A percentile compares a stretch with the other conserved stretches of the same genome.
These are phyloP conservation scores for Monilinia laxa DNA, from an alignment of 2,329 filamentous ascomycete genomes.

Conservation along the genomic window DNA sequence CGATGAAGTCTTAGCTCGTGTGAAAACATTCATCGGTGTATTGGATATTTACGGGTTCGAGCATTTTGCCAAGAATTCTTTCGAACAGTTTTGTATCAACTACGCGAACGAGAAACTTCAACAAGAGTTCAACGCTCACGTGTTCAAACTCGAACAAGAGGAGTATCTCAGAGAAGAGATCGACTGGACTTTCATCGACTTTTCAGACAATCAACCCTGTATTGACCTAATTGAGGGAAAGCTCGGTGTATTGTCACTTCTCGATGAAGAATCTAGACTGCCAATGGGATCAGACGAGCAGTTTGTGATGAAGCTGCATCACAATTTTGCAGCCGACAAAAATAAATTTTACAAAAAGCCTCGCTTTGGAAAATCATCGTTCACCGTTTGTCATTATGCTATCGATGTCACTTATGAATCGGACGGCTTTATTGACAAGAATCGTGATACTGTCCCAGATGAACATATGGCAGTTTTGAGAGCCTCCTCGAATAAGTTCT, in stretches of 20 bases:
- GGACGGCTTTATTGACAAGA: constrained; percentile 99
- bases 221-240: constrained; percentile 98
- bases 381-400: constrained; percentile 98
- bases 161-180: constrained; percentile 96
- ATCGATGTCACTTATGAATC: constrained; percentile 98
- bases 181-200: constrained; percentile 99
- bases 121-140: constrained; percentile 98
- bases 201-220: constrained; percentile 98
- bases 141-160: constrained; percentile 98
- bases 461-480: constrained; percentile 94
- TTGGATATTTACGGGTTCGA: constrained; percentile 99
- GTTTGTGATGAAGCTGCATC: constrained; percentile 93
- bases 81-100: constrained; percentile 99
- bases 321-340: constrained; percentile 88
- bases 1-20: constrained; percentile 78
- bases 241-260: constrained; percentile 83
- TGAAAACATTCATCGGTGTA: constrained; percentile 92
- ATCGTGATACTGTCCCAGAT: constrained; percentile 95
- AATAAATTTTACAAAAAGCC: constrained; percentile 99
- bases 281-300: constrained; percentile 98
- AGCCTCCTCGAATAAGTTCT: constrained; percentile 79
- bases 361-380: constrained; percentile 92
- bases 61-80: constrained; percentile 99
- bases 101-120: constrained; percentile 99
- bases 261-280: constrained; percentile 94